Evolutionary conservation across 2,329 filamentous ascomycete species (phyloP), one percentile per base, ranked within the genome.

Genomic region (Xylaria sp.): DNA sequence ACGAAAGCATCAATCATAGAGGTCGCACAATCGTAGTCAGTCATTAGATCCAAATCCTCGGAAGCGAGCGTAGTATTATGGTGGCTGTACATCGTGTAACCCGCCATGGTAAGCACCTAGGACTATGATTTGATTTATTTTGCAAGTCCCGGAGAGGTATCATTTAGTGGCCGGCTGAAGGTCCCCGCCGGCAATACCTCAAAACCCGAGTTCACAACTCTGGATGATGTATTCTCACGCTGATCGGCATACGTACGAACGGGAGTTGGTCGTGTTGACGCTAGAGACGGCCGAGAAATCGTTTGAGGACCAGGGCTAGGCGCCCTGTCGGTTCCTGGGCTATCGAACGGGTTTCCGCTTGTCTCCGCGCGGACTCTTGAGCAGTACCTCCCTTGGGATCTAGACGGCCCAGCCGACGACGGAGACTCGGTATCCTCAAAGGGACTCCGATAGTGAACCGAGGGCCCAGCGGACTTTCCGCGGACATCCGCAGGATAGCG

Each of bases 121-220:
- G 25, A 3, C 4, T 46, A 17, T 29, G 2, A 21, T 13, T 9
- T 11, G 4, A 8, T 8, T 44, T 47, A 62, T 23, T 44, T 59
- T 6, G 56, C 54, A 3, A 56, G 44, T 21, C 62, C 54, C 17
- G 58, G 33, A 8, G 35, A 38, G 21, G 51, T 60, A 33, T 66
- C 51, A 55, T 69, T n/a, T 62, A 38, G 56, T 68, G 17, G 35
- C 41, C 67, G 66, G 43, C 65, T 52, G 47, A 69, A 71, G n/a
- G 71, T 73, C 1, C 72, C 72, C 10, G 71, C 72, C 3, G 72
- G 72, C 29, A 74, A 60, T 43, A 74, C 60, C 33, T 74, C 72
- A 29, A 74, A 74, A 2, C 72, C 72, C 3, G 66, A 57, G 37
- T 74, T 74, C 2, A 73, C 71, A 33, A 63, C 63, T 33, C 72